A percentile compares a stretch with the other conserved stretches of the same genome.
Conservation (phyloP, 305 asterid genomes). For the Nicotiana rustica region DNA sequence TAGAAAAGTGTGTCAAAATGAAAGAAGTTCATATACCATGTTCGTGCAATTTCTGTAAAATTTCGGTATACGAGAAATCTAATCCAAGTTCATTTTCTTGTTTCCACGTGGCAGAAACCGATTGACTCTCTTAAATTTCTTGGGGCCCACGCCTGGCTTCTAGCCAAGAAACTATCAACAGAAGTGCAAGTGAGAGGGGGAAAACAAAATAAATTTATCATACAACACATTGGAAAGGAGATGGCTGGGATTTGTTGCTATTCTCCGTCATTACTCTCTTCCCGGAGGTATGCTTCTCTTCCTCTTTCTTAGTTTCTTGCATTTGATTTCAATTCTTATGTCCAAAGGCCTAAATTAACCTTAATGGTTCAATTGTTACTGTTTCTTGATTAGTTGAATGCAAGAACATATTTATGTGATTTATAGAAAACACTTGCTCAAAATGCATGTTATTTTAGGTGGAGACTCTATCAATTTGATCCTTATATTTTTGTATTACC, state of each 20-base stretch:
- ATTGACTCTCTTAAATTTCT: constrained; percentile 58
- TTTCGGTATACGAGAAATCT: constrained; percentile 41
- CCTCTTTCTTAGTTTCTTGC: neutral
- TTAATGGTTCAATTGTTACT: neutral
- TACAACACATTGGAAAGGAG: neutral
- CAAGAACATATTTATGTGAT: neutral
- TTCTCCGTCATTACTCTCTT: constrained; percentile 64
- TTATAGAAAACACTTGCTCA: too few relatives aligned
- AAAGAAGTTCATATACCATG: neutral
- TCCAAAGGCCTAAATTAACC: neutral
- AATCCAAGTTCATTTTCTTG: constrained; percentile 39
- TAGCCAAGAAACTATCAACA: constrained; percentile 36
- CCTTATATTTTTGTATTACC: too few relatives aligned
- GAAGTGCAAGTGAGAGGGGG: constrained; percentile 6
- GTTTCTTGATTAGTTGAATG: neutral
- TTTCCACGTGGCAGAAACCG: constrained; percentile 70
- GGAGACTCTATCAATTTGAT: too few relatives aligned
- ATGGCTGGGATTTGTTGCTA: constrained; percentile 72
- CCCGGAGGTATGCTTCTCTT: constrained; percentile 53
- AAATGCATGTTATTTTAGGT: too few relatives aligned
- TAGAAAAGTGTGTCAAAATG: too few relatives aligned
- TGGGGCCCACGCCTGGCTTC: constrained; percentile 45
- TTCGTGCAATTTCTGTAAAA: neutral
- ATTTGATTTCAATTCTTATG: too few relatives aligned
- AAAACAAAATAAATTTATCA: neutral